Evolutionary conservation across 805 yeast species (phyloP).

Genomic region (Tetrapisispora phaffii): DNA sequence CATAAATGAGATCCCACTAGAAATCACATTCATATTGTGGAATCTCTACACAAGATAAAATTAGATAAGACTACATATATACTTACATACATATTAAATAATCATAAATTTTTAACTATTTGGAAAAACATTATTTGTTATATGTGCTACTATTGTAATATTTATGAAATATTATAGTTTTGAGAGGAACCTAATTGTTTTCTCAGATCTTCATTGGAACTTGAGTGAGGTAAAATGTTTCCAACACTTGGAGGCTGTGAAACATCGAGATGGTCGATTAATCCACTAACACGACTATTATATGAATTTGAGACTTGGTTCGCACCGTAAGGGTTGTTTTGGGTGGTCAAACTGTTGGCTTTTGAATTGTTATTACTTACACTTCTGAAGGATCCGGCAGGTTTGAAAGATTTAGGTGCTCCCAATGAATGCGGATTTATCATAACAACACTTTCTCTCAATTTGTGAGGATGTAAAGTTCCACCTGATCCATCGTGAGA

Average conservation of each 20-base stretch:
- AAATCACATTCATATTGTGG: background rate
- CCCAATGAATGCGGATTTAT: slow-evolving; percentile 59
- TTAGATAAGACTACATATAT: background rate
- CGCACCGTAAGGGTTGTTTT: slow-evolving; percentile 13
- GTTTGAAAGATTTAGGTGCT: slow-evolving; percentile 43
- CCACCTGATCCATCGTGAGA: background rate
- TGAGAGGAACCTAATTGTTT: slow-evolving; percentile 32
- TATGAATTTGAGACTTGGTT: slow-evolving; percentile 9
- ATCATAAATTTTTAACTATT: background rate
- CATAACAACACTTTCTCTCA: slow-evolving; percentile 69
- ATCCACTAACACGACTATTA: slow-evolving; percentile 21
- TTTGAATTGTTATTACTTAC: slow-evolving; percentile 28
- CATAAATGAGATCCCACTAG: slow-evolving; percentile 18
- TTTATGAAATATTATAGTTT: slow-evolving; percentile 19
- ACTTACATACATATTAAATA: background rate
- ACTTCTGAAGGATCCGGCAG: slow-evolving; percentile 53
- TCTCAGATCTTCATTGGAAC: slow-evolving; percentile 31
- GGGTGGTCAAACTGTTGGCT: slow-evolving; percentile 29
- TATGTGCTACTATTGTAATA: background rate
- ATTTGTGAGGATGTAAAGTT: slow-evolving; percentile 37
- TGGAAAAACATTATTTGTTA: background rate
- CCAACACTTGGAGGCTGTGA: slow-evolving; percentile 23
- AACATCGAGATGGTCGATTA: slow-evolving; percentile 20
- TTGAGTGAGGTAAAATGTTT: slow-evolving; percentile 27
- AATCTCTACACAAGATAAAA: too few relatives aligned